A percentile compares a stretch with the other conserved stretches of the same genome.
These are phyloP conservation scores for Ustilaginoidea virens DNA, from an alignment of 2,329 filamentous ascomycete species.

Conservation along the genomic window DNA sequence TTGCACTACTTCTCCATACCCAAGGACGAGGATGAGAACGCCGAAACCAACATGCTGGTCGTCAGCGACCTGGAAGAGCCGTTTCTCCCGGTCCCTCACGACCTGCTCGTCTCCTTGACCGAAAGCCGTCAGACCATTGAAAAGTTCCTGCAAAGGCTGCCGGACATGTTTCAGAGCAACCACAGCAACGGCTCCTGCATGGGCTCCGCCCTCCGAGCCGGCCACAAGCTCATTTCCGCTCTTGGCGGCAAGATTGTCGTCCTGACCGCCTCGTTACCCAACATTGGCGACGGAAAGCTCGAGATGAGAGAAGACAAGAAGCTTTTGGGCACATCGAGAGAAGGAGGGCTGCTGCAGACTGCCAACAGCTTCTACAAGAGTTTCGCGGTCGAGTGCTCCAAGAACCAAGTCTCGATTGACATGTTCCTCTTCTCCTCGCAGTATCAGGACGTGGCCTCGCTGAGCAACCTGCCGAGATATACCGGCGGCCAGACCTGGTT, in stretches of 20 bases:
- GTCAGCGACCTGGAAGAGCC: slow-evolving; percentile 93
- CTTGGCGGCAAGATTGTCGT: slow-evolving; percentile 93
- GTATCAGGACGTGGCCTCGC: slow-evolving; percentile 92
- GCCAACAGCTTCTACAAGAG: slow-evolving; percentile 97
- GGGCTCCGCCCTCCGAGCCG: slow-evolving; percentile 82
- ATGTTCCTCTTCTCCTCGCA: slow-evolving; percentile 96
- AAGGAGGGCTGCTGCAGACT: slow-evolving; percentile 75
- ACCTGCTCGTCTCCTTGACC: slow-evolving; percentile 75
- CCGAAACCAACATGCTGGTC: slow-evolving; percentile 80
- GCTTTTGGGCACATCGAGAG: slow-evolving; percentile 82
- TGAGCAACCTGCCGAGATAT: slow-evolving; percentile 90
- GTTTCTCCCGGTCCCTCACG: slow-evolving; percentile 84
- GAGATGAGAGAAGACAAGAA: slow-evolving; percentile 96
- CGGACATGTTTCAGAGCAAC: slow-evolving; percentile 93
- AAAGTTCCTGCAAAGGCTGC: slow-evolving; percentile 76
- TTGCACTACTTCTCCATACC: slow-evolving; percentile 94
- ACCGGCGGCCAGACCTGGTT: slow-evolving; percentile 97
- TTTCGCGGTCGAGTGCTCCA: slow-evolving; percentile 96
- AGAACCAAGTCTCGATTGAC: slow-evolving; percentile 95
- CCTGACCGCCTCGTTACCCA: slow-evolving; percentile 77
- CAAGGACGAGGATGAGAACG: slow-evolving; percentile 70
- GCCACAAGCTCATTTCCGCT: slow-evolving; percentile 88
- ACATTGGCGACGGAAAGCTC: slow-evolving; percentile 75
- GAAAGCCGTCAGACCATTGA: slow-evolving; percentile 88
- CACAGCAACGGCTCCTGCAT: slow-evolving; percentile 83